phyloP scores from a whole-genome alignment of 768 basidiomycete species.

The Lactarius hatsudake region DNA sequence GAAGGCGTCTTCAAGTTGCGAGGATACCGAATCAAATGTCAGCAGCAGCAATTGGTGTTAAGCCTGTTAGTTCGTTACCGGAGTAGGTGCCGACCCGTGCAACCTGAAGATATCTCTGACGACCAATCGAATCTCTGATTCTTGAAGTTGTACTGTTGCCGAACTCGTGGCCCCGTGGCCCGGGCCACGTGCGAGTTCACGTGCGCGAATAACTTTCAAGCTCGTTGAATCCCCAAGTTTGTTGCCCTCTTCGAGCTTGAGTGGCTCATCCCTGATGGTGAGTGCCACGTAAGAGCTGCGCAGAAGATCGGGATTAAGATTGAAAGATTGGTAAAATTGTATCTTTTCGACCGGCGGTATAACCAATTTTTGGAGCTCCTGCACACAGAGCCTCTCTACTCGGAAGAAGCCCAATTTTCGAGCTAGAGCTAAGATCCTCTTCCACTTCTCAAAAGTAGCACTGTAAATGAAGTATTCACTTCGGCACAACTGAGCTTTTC shows the following conservation, averaged over 20 bases:
- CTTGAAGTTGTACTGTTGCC: not conserved
- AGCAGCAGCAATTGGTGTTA: not conserved
- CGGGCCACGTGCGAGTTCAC: constrained; percentile 40
- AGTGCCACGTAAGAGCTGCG: constrained; percentile 52
- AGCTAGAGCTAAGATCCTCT: constrained; percentile 49
- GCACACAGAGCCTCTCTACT: constrained; percentile 49
- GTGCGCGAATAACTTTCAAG: constrained; percentile 48
- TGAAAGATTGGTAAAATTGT: constrained; percentile 50
- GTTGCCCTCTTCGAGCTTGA: constrained; percentile 51
- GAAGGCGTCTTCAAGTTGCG: not conserved
- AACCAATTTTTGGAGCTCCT: constrained; percentile 46
- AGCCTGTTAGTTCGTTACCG: not conserved
- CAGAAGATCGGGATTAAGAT: constrained; percentile 47
- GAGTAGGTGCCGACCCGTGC: not conserved
- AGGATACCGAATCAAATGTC: not conserved
- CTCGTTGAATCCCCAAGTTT: constrained; percentile 50
- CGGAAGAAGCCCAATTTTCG: constrained; percentile 54
- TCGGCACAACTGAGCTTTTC: not conserved
- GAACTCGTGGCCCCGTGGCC: not conserved
- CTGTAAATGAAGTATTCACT: constrained; percentile 58
- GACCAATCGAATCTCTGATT: not conserved
- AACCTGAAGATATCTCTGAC: not conserved
- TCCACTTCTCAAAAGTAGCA: constrained; percentile 51
- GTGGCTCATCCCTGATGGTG: constrained; percentile 48
- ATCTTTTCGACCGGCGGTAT: constrained; percentile 54